phyloP scores from a whole-genome alignment of 73 alveolate genomes.

The Symbiodinium pilosum region DNA sequence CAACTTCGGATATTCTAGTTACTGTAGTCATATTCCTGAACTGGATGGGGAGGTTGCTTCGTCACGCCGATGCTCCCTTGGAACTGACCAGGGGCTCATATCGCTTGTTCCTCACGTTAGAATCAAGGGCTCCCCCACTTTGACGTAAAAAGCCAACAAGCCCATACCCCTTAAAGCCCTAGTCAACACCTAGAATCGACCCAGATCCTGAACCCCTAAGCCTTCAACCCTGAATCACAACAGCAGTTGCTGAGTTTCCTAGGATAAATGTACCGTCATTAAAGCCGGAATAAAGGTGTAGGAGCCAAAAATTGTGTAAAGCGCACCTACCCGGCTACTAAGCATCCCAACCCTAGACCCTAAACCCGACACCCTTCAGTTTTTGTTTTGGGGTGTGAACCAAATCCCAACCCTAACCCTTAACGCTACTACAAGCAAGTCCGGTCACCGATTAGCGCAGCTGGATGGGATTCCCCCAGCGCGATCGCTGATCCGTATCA shows the following conservation, averaged over 20 bases:
- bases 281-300: too few species aligned
- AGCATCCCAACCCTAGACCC: neutral
- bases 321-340: neutral
- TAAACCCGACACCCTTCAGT: neutral
- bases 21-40: too few species aligned
- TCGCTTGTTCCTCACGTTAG: too few species aligned
- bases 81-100: too few species aligned
- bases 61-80: too few species aligned
- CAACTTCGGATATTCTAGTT: too few species aligned
- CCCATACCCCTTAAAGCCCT: too few species aligned
- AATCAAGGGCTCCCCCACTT: too few species aligned
- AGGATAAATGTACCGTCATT: too few species aligned
- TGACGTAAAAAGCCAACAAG: too few species aligned
- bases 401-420: neutral
- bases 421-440: neutral
- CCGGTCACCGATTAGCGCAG: conserved; percentile 18
- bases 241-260: neutral
- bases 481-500: conserved; percentile 89
- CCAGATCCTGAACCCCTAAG: neutral
- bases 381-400: neutral
- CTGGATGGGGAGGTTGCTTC: too few species aligned
- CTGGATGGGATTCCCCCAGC: conserved; percentile 87
- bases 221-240: neutral
- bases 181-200: neutral
- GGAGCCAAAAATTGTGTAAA: too few species aligned